Evolutionary conservation across 2,329 filamentous ascomycete genomes (phyloP).

Genomic region (Fusarium sp.): DNA sequence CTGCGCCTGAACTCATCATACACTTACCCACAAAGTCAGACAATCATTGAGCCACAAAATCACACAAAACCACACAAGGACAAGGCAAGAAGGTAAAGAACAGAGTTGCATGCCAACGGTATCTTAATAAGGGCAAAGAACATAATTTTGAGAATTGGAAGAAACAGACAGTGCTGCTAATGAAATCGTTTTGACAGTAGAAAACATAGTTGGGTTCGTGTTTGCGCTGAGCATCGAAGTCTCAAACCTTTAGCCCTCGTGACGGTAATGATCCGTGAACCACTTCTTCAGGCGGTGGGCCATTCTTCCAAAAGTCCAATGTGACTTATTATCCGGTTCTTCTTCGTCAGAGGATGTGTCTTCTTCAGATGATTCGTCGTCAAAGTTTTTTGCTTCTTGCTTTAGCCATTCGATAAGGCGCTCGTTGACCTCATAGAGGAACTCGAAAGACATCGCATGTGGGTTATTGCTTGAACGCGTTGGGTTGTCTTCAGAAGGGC

Average conservation of each 20-base stretch:
- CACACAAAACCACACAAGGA: rapidly evolving
- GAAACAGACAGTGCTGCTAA: rapidly evolving
- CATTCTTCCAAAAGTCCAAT: not conserved
- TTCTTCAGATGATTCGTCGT: no score
- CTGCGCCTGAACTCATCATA: not conserved
- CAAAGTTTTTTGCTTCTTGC: rapidly evolving
- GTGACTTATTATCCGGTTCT: rapidly evolving
- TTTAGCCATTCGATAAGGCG: not conserved
- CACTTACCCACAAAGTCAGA: no score
- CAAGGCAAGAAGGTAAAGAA: no score
- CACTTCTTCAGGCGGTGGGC: not conserved
- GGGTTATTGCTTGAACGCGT: rapidly evolving
- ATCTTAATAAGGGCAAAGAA: rapidly evolving
- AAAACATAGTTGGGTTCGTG: not conserved
- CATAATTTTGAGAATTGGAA: no score
- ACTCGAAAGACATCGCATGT: not conserved
- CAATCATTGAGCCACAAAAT: not conserved
- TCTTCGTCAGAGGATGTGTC: rapidly evolving
- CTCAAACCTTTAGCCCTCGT: rapidly evolving
- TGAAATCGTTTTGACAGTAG: no score
- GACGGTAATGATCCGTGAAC: not conserved
- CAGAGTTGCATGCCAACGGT: rapidly evolving
- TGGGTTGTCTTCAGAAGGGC: not conserved
- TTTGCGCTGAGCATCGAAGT: no score
- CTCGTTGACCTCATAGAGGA: not conserved